These are phyloP conservation scores for Novymonas esmeraldas DNA, from an alignment of 208 protist species.

Conservation along the genomic window DNA sequence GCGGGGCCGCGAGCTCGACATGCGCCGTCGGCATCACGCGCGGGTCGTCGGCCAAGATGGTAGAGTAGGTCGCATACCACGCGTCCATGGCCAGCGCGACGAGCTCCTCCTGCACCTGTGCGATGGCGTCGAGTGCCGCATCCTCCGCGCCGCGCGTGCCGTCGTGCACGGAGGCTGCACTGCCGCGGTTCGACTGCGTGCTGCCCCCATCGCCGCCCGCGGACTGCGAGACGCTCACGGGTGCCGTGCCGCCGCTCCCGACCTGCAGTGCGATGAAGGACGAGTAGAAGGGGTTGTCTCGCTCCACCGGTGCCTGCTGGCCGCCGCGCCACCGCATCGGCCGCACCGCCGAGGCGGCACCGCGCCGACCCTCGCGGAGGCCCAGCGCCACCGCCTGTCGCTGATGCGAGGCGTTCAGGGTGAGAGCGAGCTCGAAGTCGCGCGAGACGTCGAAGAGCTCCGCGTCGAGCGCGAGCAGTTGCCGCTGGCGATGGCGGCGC, in stretches of 20 bases:
- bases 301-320: constrained; percentile 14
- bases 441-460: constrained; percentile 74
- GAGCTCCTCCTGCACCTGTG: constrained; percentile 65
- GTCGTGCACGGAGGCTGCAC: background rate
- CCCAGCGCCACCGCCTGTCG: constrained; percentile 68
- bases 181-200: background rate
- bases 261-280: constrained; percentile 46
- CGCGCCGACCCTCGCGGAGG: constrained; percentile 26
- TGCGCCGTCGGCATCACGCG: constrained; percentile 56
- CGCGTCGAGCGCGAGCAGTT: constrained; percentile 75
- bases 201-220: background rate
- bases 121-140: constrained; percentile 4
- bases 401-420: constrained; percentile 64
- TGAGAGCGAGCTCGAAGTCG: constrained; percentile 80
- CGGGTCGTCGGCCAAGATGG: constrained; percentile 63
- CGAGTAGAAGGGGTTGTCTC: constrained; percentile 57
- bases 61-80: constrained; percentile 87
- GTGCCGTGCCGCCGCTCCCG: constrained; percentile 13
- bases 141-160: background rate
- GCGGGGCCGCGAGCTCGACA: constrained; percentile 67
- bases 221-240: constrained; percentile 12
- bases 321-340: constrained; percentile 25
- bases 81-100: constrained; percentile 80
- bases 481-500: constrained; percentile 56
- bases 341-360: constrained; percentile 5